Conservation (phyloP, 2,329 filamentous ascomycete species). For the Cladophialophora yegresii region DNA sequence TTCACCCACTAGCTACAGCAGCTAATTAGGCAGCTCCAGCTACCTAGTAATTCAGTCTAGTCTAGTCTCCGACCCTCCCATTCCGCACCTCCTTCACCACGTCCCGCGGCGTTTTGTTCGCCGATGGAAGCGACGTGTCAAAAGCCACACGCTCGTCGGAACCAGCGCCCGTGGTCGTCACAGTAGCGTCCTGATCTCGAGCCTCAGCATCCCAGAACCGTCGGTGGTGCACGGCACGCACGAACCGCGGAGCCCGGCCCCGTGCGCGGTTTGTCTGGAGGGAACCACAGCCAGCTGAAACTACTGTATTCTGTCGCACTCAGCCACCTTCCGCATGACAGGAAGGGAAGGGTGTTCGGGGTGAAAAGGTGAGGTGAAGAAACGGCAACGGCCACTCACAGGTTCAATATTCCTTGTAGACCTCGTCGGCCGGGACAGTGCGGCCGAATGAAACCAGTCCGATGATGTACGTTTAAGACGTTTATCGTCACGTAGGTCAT, state of each 20-base stretch:
- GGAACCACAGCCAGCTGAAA: no score
- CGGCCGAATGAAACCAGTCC: conserved; percentile 67
- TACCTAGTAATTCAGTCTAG: neutral
- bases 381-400: conserved; percentile 60
- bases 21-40: neutral
- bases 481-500: conserved; percentile 76
- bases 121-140: neutral
- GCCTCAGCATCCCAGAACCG: conserved; percentile 1
- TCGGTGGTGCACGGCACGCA: neutral
- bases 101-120: neutral
- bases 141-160: neutral
- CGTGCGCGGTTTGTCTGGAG: conserved; percentile 37
- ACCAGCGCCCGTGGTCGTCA: neutral
- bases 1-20: neutral
- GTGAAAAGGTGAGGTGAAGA: neutral
- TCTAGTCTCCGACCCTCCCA: neutral
- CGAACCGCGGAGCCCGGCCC: neutral
- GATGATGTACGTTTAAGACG: conserved; percentile 66
- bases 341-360: neutral
- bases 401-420: conserved; percentile 77
- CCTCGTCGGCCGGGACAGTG: conserved; percentile 72
- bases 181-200: neutral
- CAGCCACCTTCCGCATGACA: no score
- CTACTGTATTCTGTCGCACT: neutral
- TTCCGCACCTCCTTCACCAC: neutral